Base-by-base conservation (phyloP, 495 filamentous ascomycete genomes). In the Tuber umbilicatum region DNA sequence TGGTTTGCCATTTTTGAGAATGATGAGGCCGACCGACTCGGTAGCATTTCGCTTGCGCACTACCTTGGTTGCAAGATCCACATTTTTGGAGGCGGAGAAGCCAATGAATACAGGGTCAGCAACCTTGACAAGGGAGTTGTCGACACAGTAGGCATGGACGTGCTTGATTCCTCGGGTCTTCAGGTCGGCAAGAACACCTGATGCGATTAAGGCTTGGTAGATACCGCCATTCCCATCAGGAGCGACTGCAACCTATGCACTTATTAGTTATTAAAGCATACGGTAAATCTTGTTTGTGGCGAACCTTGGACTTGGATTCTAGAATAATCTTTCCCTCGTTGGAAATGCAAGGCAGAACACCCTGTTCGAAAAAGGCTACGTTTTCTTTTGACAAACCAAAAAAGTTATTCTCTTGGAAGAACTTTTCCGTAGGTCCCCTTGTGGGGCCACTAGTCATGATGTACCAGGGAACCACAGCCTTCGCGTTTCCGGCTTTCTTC, bases 391-490 rank as follows among this genome's bases (percentile, higher is more conserved):
- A 85, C 70, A 99, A 85, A 2, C 96, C 94, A 82, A 99, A 99
- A 84, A 93, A 97, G 39, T 89, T 88, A 85, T 97, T 86, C 83
- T 96, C 85, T 84, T 91, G 86, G 84, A 99, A 99, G 86, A 94
- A 99, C 73, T 91, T 87, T 87, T 97, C 92, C 12, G 95, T 99
- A 16, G 94, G 92, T 72, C 89, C 89, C 78, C 94, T 88, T 19
- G 95, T 99, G n/a, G 95, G 96, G 16, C 95, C 95, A 79, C 93
- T 97, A 75, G 95, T 99, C 95, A 99, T 99, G 81, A 99, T 91
- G 85, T 98, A 99, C 95, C 95, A 99, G 10, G 95, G 96, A 42
- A 99, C 90, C 12, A 90, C 88, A 42, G 92, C 91, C 74, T 88
- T 86, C 78, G 85, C 83, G 74, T 89, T 90, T 27, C 88, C 88